Evolutionary conservation across 2,329 filamentous ascomycete genomes (phyloP).

Genomic region (Pseudogymnoascus sp.): DNA sequence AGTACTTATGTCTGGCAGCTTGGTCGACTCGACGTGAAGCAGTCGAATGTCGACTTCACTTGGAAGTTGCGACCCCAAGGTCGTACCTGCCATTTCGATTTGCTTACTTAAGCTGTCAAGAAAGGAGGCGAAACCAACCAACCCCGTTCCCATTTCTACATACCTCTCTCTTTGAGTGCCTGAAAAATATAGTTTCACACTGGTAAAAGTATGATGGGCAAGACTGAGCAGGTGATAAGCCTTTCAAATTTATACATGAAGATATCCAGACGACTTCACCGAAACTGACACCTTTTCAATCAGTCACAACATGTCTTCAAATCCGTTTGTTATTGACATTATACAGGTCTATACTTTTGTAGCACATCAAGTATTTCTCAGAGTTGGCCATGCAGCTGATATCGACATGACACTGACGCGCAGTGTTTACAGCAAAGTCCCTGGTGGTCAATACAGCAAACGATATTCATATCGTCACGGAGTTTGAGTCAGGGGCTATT

Average conservation of each 20-base stretch:
- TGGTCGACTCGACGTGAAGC: background rate
- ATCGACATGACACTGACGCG: background rate
- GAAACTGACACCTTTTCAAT: background rate
- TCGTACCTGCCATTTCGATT: background rate
- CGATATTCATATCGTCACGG: background rate
- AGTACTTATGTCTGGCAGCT: background rate
- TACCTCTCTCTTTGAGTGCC: background rate
- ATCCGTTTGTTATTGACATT: background rate
- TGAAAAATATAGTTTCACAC: background rate
- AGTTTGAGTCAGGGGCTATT: background rate
- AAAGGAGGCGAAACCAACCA: background rate
- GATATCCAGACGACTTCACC: background rate
- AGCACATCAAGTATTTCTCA: background rate
- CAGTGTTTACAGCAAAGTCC: background rate
- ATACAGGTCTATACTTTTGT: background rate
- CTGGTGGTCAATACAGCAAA: background rate
- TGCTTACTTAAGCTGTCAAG: background rate
- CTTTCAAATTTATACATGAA: background rate
- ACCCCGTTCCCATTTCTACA: too few species aligned
- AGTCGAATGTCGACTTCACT: background rate
- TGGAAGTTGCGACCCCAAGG: background rate
- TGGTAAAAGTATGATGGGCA: background rate
- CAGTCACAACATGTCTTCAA: background rate
- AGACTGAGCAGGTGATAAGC: background rate
- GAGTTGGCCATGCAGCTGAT: background rate